Evolutionary conservation across 495 filamentous ascomycete genomes (phyloP).

Genomic region (Immersiella caudata): DNA sequence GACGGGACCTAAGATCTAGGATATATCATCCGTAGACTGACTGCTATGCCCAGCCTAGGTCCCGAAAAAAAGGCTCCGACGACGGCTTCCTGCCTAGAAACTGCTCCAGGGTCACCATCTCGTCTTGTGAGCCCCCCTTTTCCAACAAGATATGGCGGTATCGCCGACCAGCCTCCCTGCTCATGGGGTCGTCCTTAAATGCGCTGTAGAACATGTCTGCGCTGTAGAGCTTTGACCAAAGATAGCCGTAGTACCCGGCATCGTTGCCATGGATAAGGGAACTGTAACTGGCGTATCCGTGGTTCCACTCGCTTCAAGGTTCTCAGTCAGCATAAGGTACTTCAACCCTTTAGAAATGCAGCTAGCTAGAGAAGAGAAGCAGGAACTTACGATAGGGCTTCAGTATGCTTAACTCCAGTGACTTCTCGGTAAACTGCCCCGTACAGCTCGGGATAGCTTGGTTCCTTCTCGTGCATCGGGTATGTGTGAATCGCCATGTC

Average conservation of each 20-base stretch:
- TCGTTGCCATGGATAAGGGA: background rate
- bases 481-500: slow-evolving; percentile 6
- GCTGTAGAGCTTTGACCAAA: slow-evolving; percentile 5
- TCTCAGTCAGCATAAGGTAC: background rate
- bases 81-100: slow-evolving; percentile 69
- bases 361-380: too few species aligned
- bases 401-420: background rate
- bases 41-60: slow-evolving; percentile 52
- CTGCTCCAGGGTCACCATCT: slow-evolving; percentile 67
- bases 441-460: background rate
- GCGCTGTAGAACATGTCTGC: slow-evolving; percentile 71
- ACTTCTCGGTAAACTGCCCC: background rate
- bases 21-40: too few species aligned
- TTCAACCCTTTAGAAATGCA: too few species aligned
- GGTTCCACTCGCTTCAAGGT: background rate
- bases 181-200: slow-evolving; percentile 70
- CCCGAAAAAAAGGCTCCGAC: slow-evolving; percentile 68
- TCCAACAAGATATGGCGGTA: slow-evolving; percentile 71
- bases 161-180: slow-evolving; percentile 60
- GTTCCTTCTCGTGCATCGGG: slow-evolving; percentile 5
- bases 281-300: background rate
- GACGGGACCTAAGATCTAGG: too few species aligned
- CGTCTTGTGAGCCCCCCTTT: slow-evolving; percentile 66
- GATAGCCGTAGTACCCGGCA: slow-evolving; percentile 2
- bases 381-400: background rate